These are phyloP conservation scores for Pouteria campechiana DNA, from an alignment of 179 eudicot species.

Conservation along the genomic window DNA sequence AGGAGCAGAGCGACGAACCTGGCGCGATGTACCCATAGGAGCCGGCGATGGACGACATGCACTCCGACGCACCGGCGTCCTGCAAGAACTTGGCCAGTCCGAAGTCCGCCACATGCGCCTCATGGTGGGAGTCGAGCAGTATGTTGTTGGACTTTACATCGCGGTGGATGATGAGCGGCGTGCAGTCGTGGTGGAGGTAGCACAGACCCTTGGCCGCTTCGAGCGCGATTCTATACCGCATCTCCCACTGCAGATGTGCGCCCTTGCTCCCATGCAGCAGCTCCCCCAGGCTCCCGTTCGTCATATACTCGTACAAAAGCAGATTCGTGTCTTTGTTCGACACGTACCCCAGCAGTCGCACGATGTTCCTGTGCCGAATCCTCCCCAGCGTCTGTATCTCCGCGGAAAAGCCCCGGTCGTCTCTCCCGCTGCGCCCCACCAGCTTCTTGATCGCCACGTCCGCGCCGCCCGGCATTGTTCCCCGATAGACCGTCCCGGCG, in stretches of 20 bases:
- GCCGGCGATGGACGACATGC: slow-evolving; percentile 93
- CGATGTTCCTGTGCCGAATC: slow-evolving; percentile 75
- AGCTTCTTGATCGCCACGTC: slow-evolving; percentile 74
- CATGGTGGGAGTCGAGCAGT: slow-evolving; percentile 70
- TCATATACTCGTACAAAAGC: slow-evolving; percentile 84
- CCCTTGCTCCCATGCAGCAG: slow-evolving; percentile 76
- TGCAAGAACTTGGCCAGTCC: slow-evolving; percentile 85
- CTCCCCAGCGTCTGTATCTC: slow-evolving; percentile 77
- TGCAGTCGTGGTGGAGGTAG: slow-evolving; percentile 91
- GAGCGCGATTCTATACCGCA: slow-evolving; percentile 68
- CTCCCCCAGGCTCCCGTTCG: slow-evolving; percentile 93
- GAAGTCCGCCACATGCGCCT: slow-evolving; percentile 98
- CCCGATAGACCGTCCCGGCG: slow-evolving; percentile 84
- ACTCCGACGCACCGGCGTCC: slow-evolving; percentile 63
- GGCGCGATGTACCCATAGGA: slow-evolving; percentile 99
- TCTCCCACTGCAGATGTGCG: slow-evolving; percentile 67
- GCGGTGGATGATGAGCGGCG: slow-evolving; percentile 74
- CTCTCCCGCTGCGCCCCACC: slow-evolving; percentile 17
- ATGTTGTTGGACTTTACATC: slow-evolving; percentile 95
- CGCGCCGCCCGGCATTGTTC: slow-evolving; percentile 50
- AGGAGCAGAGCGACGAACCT: slow-evolving; percentile 22
- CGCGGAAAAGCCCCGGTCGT: slow-evolving; percentile 68
- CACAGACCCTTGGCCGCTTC: slow-evolving; percentile 91
- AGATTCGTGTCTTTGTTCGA: slow-evolving; percentile 68
- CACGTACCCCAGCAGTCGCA: slow-evolving; percentile 62